Percentiles rank a stretch among this genome's conserved stretches.
These are phyloP conservation scores for Solanum habrochaites DNA, from an alignment of 257 asterid genomes.

Conservation along the genomic window DNA sequence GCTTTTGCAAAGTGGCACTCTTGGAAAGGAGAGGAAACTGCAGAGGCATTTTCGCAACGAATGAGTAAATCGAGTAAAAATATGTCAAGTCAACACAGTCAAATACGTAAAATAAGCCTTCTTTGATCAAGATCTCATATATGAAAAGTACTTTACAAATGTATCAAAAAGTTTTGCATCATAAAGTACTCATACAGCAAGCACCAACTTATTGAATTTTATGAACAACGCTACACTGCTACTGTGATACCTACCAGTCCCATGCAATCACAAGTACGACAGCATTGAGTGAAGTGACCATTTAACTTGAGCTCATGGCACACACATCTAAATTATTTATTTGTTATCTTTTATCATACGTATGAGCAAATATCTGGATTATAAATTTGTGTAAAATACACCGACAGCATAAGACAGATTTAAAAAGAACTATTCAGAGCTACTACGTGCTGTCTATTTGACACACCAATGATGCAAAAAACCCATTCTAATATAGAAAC, in stretches of 20 bases:
- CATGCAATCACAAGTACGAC: not conserved
- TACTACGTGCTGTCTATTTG: not conserved
- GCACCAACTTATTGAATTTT: not conserved
- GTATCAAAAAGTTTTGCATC: not conserved
- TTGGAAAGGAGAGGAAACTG: constrained; percentile 95
- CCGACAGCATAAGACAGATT: not conserved
- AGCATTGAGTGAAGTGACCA: not conserved
- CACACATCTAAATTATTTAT: not conserved
- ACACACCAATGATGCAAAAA: too few relatives aligned
- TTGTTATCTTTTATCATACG: not conserved
- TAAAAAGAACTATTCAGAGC: not conserved
- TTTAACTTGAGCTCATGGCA: not conserved
- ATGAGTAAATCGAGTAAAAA: constrained; percentile 3
- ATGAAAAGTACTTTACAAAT: not conserved
- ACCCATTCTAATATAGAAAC: not conserved
- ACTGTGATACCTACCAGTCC: not conserved
- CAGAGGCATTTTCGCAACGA: constrained; percentile 8
- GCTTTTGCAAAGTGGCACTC: constrained; percentile 58
- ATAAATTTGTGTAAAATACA: not conserved
- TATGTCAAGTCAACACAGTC: not conserved
- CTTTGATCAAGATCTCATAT: not conserved
- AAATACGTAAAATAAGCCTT: not conserved
- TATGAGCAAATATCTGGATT: not conserved
- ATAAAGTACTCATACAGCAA: not conserved
- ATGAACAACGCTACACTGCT: not conserved